Evolutionary conservation across 176 grass and related monocot genomes (phyloP).

Genomic region (Oryza rufipogon): DNA sequence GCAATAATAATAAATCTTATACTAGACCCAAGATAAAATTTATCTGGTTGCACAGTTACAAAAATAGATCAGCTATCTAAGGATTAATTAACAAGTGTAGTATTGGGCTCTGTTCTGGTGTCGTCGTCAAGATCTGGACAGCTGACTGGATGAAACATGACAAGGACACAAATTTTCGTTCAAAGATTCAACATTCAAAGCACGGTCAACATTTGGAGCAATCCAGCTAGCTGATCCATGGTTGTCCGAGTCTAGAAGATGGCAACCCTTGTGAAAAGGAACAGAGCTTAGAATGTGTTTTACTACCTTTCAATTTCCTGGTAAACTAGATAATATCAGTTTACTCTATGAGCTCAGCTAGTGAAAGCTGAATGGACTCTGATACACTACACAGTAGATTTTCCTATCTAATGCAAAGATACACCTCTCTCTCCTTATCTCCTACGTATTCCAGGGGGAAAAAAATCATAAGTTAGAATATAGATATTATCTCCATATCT

Average conservation of each 20-base stretch:
- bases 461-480: too few species aligned
- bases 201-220: neutral
- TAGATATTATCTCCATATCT: too few species aligned
- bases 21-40: neutral
- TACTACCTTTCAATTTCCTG: too few species aligned
- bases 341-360: too few species aligned
- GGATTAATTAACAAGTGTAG: neutral
- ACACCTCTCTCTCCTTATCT: too few species aligned
- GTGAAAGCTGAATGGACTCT: too few species aligned
- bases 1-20: neutral
- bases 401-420: too few species aligned
- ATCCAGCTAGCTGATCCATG: neutral
- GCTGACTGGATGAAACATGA: neutral
- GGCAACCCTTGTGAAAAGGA: neutral
- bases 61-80: neutral
- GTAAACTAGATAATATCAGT: neutral
- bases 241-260: neutral
- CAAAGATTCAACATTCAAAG: slow-evolving; percentile 4
- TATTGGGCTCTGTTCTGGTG: neutral
- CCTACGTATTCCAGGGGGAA: too few species aligned
- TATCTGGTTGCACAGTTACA: neutral
- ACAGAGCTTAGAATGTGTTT: neutral
- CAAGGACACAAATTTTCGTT: neutral
- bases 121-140: neutral
- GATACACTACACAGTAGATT: too few species aligned